Conservation (phyloP, 441 rosid species). For the Eutrema salsugineum region DNA sequence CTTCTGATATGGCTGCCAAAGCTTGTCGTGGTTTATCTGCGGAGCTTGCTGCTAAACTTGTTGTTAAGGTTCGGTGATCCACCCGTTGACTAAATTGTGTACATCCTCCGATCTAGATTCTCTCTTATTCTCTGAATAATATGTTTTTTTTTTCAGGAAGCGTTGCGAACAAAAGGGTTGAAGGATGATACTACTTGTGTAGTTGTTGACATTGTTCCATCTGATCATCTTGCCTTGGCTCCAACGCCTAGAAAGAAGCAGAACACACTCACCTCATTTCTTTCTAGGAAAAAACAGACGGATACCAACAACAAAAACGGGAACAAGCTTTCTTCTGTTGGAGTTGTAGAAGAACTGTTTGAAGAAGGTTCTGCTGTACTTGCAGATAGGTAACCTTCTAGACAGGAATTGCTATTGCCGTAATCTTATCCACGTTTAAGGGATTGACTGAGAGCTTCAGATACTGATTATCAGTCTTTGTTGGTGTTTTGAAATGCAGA, state of each 20-base stretch:
- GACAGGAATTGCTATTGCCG: neutral
- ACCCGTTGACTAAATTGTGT: neutral
- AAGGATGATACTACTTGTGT: conserved; percentile 99
- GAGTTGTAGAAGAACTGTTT: conserved; percentile 95
- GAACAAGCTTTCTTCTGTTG: conserved; percentile 88
- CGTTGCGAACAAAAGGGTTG: conserved; percentile 93
- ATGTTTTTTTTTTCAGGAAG: conserved; percentile 57
- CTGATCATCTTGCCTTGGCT: conserved; percentile 68
- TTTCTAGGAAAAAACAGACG: conserved; percentile 58
- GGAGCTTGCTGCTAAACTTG: conserved; percentile 92
- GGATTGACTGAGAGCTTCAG: neutral
- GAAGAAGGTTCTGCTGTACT: conserved; percentile 99
- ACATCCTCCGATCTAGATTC: neutral
- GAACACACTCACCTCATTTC: conserved; percentile 55
- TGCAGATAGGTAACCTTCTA: conserved; percentile 67
- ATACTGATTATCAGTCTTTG: neutral
- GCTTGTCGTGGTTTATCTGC: conserved; percentile 92
- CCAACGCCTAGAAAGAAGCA: conserved; percentile 68
- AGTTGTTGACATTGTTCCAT: conserved; percentile 97
- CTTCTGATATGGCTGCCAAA: conserved; percentile 92
- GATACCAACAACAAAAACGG: conserved; percentile 50
- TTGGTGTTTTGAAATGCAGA: conserved; percentile 48
- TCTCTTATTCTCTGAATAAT: neutral
- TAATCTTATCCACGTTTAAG: neutral
- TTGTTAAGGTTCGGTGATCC: conserved; percentile 71